phyloP scores from a whole-genome alignment of 257 asterid genomes.

The Fraxinus cuspidata region DNA sequence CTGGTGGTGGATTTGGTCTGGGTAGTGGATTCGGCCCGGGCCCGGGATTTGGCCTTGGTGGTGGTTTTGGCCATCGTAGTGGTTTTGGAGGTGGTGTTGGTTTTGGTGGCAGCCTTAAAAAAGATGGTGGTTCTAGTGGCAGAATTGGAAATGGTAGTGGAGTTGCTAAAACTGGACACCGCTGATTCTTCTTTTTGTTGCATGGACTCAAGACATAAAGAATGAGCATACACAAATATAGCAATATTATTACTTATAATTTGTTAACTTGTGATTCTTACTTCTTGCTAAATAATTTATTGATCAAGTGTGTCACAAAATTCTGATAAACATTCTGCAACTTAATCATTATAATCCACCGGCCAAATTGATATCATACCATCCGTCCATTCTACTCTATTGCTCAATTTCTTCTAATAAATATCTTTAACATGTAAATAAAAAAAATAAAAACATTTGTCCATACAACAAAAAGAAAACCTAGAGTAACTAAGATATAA shows the following conservation, averaged over 20 bases:
- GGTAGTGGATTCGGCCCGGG: background rate
- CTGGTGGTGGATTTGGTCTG: background rate
- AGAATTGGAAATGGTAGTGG: constrained; percentile 14
- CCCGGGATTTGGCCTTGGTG: constrained; percentile 7
- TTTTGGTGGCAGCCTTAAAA: background rate
- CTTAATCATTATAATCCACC: too few species aligned
- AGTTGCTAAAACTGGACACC: constrained; percentile 14
- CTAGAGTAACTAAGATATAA: too few species aligned
- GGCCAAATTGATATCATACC: too few species aligned
- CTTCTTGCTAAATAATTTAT: background rate
- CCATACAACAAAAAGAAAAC: too few species aligned
- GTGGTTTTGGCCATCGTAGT: background rate
- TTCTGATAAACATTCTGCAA: background rate
- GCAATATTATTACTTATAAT: background rate
- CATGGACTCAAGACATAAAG: background rate
- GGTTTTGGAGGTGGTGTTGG: too few species aligned
- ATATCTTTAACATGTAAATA: too few species aligned
- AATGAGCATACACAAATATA: background rate
- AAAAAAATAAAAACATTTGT: too few species aligned
- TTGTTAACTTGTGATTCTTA: background rate
- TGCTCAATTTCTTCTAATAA: too few species aligned
- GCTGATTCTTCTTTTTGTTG: background rate
- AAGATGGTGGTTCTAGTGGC: constrained; percentile 14
- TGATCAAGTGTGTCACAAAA: background rate
- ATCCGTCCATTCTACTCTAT: too few species aligned